Conservation (phyloP, 2,329 filamentous ascomycete genomes). For the Verticillium longisporum region DNA sequence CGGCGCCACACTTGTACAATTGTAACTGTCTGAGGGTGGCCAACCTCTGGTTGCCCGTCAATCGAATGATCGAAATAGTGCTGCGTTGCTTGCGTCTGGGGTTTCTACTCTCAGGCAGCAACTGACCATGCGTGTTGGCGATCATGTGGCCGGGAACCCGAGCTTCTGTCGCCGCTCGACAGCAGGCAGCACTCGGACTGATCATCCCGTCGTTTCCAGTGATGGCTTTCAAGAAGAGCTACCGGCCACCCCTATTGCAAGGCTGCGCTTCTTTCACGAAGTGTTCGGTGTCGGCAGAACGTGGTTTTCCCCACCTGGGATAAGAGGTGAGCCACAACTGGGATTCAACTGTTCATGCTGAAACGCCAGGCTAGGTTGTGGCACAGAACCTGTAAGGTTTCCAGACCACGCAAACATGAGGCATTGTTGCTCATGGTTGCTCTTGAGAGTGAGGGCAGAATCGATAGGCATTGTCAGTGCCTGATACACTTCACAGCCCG, state of each 20-base stretch:
- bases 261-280: not conserved
- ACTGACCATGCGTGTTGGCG: not conserved
- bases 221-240: not conserved
- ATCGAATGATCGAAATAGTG: not conserved
- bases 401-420: not conserved
- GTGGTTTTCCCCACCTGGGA: too few relatives aligned
- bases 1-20: not conserved
- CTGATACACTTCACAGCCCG: not conserved
- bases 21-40: not conserved
- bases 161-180: too few relatives aligned
- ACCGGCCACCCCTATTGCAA: too few relatives aligned
- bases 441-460: not conserved
- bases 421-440: not conserved
- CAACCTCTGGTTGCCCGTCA: not conserved
- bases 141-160: not conserved
- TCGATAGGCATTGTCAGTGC: not conserved
- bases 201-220: not conserved
- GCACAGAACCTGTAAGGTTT: not conserved
- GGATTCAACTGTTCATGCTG: too few relatives aligned
- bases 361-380: too few relatives aligned
- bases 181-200: not conserved
- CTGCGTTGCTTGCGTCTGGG: not conserved
- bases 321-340: too few relatives aligned
- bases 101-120: not conserved
- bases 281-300: too few relatives aligned